Conservation (phyloP, 2,329 filamentous ascomycete species). For the Pseudogymnoascus sp. region DNA sequence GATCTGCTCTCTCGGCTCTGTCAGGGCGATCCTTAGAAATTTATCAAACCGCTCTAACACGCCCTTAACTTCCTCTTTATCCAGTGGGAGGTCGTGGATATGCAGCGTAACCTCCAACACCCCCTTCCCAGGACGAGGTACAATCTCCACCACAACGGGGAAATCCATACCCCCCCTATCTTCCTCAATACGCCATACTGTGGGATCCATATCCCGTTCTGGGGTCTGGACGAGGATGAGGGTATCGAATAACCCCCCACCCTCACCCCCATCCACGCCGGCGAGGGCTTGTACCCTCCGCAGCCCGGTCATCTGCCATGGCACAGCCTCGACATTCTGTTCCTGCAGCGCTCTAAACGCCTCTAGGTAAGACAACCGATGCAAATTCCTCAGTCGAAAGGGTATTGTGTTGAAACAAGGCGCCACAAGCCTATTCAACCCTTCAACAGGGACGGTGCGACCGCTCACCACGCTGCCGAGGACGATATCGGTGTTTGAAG, state of each 20-base stretch:
- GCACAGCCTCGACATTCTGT: slow-evolving; percentile 52
- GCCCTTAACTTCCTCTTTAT: slow-evolving; percentile 14
- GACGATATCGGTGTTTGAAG: slow-evolving; percentile 58
- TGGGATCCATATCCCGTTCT: slow-evolving; percentile 44
- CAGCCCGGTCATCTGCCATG: slow-evolving; percentile 67
- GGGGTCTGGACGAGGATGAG: slow-evolving; percentile 70
- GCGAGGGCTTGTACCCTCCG: slow-evolving; percentile 57
- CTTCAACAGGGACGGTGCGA: slow-evolving; percentile 57
- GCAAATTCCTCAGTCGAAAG: slow-evolving; percentile 53
- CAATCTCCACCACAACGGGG: slow-evolving; percentile 68
- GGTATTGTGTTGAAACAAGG: slow-evolving; percentile 91
- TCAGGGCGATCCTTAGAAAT: slow-evolving; percentile 19
- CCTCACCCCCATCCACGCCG: slow-evolving; percentile 36
- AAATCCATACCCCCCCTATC: slow-evolving; percentile 64
- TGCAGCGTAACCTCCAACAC: slow-evolving; percentile 53
- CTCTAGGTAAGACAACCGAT: slow-evolving; percentile 34
- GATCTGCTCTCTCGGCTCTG: slow-evolving; percentile 25
- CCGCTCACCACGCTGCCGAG: slow-evolving; percentile 85
- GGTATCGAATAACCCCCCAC: slow-evolving; percentile 62
- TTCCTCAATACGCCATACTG: slow-evolving; percentile 47
- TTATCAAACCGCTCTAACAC: slow-evolving; percentile 21
- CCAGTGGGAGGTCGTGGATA: slow-evolving; percentile 41
- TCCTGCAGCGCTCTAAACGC: slow-evolving; percentile 25
- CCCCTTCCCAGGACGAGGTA: slow-evolving; percentile 40
- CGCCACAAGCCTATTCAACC: slow-evolving; percentile 59